Percentiles rank a stretch among this genome's conserved stretches.
Evolutionary conservation across 2,329 filamentous ascomycete species (phyloP).

Genomic region (Sporothrix brasiliensis): DNA sequence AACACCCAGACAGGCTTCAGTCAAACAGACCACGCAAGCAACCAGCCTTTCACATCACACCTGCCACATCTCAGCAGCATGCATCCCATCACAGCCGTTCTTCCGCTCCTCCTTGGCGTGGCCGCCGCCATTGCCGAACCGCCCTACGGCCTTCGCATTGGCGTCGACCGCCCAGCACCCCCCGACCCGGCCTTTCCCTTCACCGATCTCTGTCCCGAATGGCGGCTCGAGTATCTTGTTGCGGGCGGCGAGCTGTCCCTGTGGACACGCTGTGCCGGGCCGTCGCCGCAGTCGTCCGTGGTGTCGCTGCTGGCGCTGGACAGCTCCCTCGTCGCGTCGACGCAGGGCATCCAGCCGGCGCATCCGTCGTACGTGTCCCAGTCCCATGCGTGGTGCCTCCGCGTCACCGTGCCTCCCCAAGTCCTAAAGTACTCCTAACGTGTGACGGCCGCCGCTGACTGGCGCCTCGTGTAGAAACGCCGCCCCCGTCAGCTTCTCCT

Average conservation of each 20-base stretch:
- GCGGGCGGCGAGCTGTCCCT: neutral
- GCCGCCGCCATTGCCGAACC: neutral
- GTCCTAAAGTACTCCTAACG: no score
- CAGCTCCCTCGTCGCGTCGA: constrained; percentile 26
- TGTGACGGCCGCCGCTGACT: neutral
- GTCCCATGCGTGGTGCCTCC: no score
- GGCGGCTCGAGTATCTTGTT: constrained; percentile 24
- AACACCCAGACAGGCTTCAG: no score
- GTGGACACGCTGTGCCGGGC: neutral
- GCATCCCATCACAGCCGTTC: neutral
- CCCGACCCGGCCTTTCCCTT: constrained; percentile 29
- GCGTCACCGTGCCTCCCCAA: neutral
- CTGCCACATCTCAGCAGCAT: neutral
- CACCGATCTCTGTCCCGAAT: constrained; percentile 24
- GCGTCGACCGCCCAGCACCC: neutral
- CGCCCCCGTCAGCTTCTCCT: constrained; percentile 26
- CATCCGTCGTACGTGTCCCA: constrained; percentile 24
- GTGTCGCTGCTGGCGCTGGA: constrained; percentile 24
- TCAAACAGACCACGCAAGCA: no score
- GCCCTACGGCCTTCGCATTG: neutral
- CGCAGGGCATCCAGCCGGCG: constrained; percentile 22
- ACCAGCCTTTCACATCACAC: neutral
- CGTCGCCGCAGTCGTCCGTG: neutral
- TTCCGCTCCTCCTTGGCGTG: neutral
- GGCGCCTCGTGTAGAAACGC: constrained; percentile 11